Evolutionary conservation across 495 filamentous ascomycete species (phyloP), one percentile per base, ranked within the genome.

Genomic region (Cetradonia linearis): DNA sequence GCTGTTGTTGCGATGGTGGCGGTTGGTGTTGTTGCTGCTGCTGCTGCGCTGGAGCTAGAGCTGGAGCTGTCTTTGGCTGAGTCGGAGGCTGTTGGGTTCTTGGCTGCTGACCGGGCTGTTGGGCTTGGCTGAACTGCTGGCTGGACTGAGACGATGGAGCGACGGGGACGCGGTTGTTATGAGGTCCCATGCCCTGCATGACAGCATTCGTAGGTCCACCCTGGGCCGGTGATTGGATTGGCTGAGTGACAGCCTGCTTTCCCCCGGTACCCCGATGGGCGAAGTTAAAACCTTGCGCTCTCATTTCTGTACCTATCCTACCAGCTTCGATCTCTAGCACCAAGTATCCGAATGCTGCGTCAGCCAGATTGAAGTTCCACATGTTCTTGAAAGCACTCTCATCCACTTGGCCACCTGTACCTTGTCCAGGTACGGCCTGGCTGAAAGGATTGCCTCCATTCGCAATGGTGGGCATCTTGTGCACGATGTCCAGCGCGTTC

Each of bases 361-460:
- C 93, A 25, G 93, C 93, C 54, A 99, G 74, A 71, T 99, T 99
- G 76, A 99, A 99, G 74, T 99, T 99, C 93, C 93, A 99, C 94
- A 97, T 97, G 67, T 99, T 99, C 78, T 99, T 99, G 78, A 99
- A 99, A 0, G 93, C 93, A 64, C 91, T 95, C 75, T 99, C 93
- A 67, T 99, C 93, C 23, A 99, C 89, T 66, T 94, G 89, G 23
- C 93, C 92, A 62, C 84, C 85, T 27, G 82, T 83, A 64, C 79
- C 81, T 30, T 81, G 80, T 20, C 86, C 85, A n/a, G 83, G 81
- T 61, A 83, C 79, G 14, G 87, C 86, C 10, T 93, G 93, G 59
- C 94, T 93, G 68, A 97, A 97, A 0, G 94, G 94, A 70, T 95
- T 96, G 2, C 92, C 92, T 61, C 94, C 94, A 56, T 91, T 94